A percentile compares a stretch with the other conserved stretches of the same genome.
These are phyloP conservation scores for Lojkania enalia DNA, from an alignment of 2,329 filamentous ascomycete genomes.

Conservation along the genomic window DNA sequence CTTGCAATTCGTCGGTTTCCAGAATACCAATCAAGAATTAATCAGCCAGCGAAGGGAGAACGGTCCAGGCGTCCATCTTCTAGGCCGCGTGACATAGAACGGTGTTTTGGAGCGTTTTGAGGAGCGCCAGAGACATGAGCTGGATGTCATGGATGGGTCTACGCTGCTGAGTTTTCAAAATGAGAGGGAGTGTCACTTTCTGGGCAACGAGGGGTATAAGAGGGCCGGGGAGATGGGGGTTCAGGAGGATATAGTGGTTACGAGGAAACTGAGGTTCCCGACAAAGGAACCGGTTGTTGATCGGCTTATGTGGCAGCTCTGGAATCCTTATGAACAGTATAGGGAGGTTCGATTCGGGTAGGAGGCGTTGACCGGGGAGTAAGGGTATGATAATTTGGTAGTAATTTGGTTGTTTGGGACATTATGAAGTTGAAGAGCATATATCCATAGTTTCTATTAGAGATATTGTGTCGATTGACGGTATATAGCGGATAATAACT, in stretches of 20 bases:
- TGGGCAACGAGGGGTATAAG: neutral
- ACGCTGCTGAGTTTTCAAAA: neutral
- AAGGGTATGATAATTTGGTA: no score
- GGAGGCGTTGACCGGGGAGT: no score
- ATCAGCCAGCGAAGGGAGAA: no score
- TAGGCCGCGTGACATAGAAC: neutral
- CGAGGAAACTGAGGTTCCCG: neutral
- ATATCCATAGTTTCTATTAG: no score
- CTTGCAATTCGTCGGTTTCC: no score
- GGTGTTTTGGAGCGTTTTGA: neutral
- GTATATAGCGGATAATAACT: no score
- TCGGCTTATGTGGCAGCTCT: neutral
- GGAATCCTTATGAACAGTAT: conserved; percentile 1
- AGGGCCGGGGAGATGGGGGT: neutral
- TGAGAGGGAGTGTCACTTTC: neutral
- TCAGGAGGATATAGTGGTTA: neutral
- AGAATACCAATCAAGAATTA: no score
- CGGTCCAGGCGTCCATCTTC: neutral
- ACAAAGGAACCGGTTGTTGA: neutral
- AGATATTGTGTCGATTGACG: no score
- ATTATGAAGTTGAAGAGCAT: no score
- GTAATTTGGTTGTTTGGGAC: no score
- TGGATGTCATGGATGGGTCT: neutral
- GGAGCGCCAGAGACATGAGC: neutral
- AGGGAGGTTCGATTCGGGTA: neutral